phyloP scores from a whole-genome alignment of 2,329 filamentous ascomycete species.

The Pezicula carpinea region DNA sequence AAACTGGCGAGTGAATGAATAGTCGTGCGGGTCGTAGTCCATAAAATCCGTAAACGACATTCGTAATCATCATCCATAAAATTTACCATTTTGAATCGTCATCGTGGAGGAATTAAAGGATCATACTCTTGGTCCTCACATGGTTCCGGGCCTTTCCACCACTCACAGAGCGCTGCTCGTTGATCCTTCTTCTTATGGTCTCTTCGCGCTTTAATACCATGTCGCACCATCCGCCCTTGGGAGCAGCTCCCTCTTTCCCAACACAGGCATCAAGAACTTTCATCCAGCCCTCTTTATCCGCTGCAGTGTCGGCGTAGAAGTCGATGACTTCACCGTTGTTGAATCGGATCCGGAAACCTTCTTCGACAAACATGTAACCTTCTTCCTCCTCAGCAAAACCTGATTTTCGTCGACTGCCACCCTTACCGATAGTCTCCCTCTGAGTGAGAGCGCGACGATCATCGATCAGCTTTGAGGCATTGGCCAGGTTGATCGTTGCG shows the following conservation, averaged over 20 bases:
- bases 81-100: constrained; percentile 1
- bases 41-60: neutral
- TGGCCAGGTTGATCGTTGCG: constrained; percentile 92
- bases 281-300: constrained; percentile 95
- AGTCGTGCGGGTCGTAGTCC: neutral
- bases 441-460: constrained; percentile 81
- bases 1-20: neutral
- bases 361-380: constrained; percentile 99
- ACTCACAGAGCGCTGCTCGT: constrained; percentile 14
- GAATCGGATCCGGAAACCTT: constrained; percentile 97
- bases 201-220: constrained; percentile 60
- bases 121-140: constrained; percentile 27
- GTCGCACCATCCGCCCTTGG: constrained; percentile 62
- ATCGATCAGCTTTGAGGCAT: constrained; percentile 89
- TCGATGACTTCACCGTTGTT: constrained; percentile 98
- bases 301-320: constrained; percentile 77
- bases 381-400: constrained; percentile 98
- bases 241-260: constrained; percentile 42
- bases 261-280: constrained; percentile 71
- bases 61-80: constrained; percentile 1
- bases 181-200: constrained; percentile 17
- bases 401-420: constrained; percentile 79
- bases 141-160: constrained; percentile 18
- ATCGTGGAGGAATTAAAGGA: constrained; percentile 11
- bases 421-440: constrained; percentile 72